Conservation (phyloP, 768 basidiomycete genomes). For the Suillus subalutaceus region DNA sequence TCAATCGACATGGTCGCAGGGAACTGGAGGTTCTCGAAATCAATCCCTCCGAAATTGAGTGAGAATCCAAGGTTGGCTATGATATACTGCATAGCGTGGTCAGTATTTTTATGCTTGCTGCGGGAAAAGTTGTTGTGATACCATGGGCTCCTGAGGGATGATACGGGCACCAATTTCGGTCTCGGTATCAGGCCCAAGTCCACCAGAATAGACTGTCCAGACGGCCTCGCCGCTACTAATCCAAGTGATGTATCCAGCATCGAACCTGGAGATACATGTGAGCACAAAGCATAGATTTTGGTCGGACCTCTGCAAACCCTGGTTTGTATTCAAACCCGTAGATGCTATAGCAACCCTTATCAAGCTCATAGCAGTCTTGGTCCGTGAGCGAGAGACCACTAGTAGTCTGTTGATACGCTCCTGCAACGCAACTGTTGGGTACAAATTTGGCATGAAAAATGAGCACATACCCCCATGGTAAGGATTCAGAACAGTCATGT, state of each 20-base stretch:
- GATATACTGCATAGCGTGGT: slow-evolving; percentile 52
- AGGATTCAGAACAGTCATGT: slow-evolving; percentile 41
- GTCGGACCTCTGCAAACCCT: slow-evolving; percentile 23
- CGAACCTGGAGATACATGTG: slow-evolving; percentile 38
- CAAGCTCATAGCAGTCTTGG: slow-evolving; percentile 50
- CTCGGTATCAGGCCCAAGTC: slow-evolving; percentile 51
- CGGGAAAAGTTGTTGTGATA: slow-evolving; percentile 25
- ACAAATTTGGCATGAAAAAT: slow-evolving; percentile 30
- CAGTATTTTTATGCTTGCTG: not conserved
- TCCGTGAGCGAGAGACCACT: slow-evolving; percentile 37
- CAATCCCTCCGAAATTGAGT: slow-evolving; percentile 65
- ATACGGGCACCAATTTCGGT: slow-evolving; percentile 60
- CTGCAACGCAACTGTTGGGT: slow-evolving; percentile 8
- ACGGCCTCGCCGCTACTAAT: slow-evolving; percentile 55
- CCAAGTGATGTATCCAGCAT: slow-evolving; percentile 69
- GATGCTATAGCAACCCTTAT: slow-evolving; percentile 42
- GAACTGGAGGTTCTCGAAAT: slow-evolving; percentile 55
- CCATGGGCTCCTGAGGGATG: slow-evolving; percentile 75
- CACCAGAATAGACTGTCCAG: slow-evolving; percentile 58
- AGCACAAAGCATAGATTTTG: not conserved
- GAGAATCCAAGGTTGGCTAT: slow-evolving; percentile 75
- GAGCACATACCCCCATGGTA: slow-evolving; percentile 44
- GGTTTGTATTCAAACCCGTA: slow-evolving; percentile 61
- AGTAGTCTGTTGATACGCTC: slow-evolving; percentile 44
- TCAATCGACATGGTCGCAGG: slow-evolving; percentile 73